Evolutionary conservation across 345 rosid species (phyloP).

Genomic region (Barbarea vulgaris): DNA sequence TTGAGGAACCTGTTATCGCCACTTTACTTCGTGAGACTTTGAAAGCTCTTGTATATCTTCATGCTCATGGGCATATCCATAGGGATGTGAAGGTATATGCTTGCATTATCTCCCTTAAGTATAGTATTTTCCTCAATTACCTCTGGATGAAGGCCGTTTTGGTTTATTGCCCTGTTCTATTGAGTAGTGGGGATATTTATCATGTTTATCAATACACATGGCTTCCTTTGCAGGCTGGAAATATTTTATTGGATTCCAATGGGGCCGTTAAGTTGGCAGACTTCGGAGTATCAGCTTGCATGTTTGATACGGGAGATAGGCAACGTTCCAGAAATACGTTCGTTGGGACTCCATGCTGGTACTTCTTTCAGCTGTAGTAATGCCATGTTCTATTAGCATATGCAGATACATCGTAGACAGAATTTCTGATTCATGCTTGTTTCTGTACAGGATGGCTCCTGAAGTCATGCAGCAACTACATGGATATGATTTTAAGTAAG

Average conservation of each 20-base stretch:
- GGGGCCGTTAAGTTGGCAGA: slow-evolving; percentile 94
- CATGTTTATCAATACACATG: slow-evolving; percentile 20
- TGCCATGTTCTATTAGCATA: slow-evolving; percentile 20
- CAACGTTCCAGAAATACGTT: slow-evolving; percentile 97
- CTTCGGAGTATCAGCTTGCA: slow-evolving; percentile 97
- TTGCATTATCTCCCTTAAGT: slow-evolving; percentile 12
- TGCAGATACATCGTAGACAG: slow-evolving; percentile 1
- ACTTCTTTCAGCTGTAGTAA: slow-evolving; percentile 27
- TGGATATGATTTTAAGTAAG: slow-evolving; percentile 99
- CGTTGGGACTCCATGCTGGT: slow-evolving; percentile 99
- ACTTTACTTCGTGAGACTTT: slow-evolving; percentile 85
- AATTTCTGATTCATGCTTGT: slow-evolving; percentile 27
- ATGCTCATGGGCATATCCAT: slow-evolving; percentile 91
- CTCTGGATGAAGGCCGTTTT: slow-evolving; percentile 10
- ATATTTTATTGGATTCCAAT: slow-evolving; percentile 75
- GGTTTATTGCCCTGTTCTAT: not conserved
- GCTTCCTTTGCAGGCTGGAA: slow-evolving; percentile 77
- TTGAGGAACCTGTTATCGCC: slow-evolving; percentile 95
- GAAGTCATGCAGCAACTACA: slow-evolving; percentile 99
- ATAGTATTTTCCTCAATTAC: slow-evolving; percentile 15
- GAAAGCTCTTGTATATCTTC: slow-evolving; percentile 95
- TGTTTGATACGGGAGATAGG: slow-evolving; percentile 98
- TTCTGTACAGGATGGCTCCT: slow-evolving; percentile 93
- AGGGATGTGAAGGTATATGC: slow-evolving; percentile 91
- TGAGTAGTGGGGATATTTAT: slow-evolving; percentile 14